Evolutionary conservation across 192 early-diverging fungal species (phyloP), one percentile per base, ranked within the genome.

Genomic region (Entrophospora sp.): DNA sequence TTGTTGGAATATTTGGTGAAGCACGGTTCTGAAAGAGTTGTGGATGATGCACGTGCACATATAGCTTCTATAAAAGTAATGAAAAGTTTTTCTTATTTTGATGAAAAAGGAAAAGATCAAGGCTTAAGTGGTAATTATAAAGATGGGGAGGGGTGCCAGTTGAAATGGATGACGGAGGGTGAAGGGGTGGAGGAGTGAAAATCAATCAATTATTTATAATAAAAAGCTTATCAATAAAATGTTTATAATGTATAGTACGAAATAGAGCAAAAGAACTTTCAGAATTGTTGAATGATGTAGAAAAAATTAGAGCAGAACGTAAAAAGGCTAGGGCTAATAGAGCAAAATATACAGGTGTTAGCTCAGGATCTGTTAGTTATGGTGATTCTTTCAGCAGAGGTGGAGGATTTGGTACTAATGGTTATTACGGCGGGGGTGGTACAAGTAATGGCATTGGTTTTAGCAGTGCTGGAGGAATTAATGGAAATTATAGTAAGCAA

Each of bases 61-160:
- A 82, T 93, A 28, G 89, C 94, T 22, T 87, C 87, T 30, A 81
- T 98, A 63, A 95, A 92, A 67, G 87, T 87, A 42, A 79, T 94
- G 52, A 80, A 85, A 60, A 94, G 83, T 77, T 98, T 93, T 69
- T 84, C 93, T 52, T 91, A 87, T 59, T 80, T 93, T 25, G 94
- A 96, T 70, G 90, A 91, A 25, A 92, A 93, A 66, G 87, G 87
- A 69, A 98, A 98, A 69, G 96, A 98, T 72, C 93, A 98, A 73
- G 96, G 96, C 5, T 86, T 98, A 52, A 96, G 95, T 68, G 89
- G 92, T 92, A 86, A 68, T n/a, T n/a, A n/a, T n/a, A n/a, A n/a
- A n/a, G n/a, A n/a, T n/a, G n/a, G n/a, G n/a, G n/a, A n/a, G n/a
- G n/a, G n/a, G n/a, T n/a, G n/a, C n/a, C n/a, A n/a, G n/a, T n/a